Evolutionary conservation across 1,139 yeast genomes (phyloP), one percentile per base, ranked within the genome.

Genomic region (Kodamaea fungicola): DNA sequence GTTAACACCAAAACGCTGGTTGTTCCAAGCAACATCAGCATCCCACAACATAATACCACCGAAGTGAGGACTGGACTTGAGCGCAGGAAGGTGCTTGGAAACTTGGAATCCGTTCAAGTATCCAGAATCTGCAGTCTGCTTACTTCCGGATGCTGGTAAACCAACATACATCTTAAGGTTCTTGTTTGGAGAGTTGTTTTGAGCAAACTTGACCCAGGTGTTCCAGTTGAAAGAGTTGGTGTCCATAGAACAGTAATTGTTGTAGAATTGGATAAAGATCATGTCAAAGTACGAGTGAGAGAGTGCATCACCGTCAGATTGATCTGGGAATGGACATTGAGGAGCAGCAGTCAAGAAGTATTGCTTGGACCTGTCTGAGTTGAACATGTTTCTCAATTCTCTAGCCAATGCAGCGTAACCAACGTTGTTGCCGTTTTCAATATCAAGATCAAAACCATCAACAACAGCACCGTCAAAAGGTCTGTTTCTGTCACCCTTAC

Each of bases 371-470:
- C 38, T 21, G 37, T 41, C 46, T 9, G 30, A n/a, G 13, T 31
- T 33, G 33, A 42, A 45, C 41, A 48, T 41, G n/a, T 37, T 40
- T 4, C 26, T 39, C 32, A 40, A 35, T 7, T 24, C 32, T 7
- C 31, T 38, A 13, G 47, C 55, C 32, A 51, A 40, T 6, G 47
- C 47, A 6, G 41, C 41, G 31, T 39, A 39, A 8, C 51, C 51
- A 2, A 37, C 25, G 4, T 35, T 34, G 36, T 32, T 32, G 7
- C 32, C 33, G 32, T 45, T 43, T 32, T 51, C 55, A 33, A 50
- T 35, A 40, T 51, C 54, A 21, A 51, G 43, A 35, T 51, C 54
- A 33, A 45, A 51, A n/a, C 55, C 55, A 28, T 50, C 53, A 10
- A 51, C 52, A 6, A 50, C 35, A 7, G 54, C 54, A 23, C 39